Evolutionary conservation across 139 green algal genomes (phyloP).

Genomic region (Trebouxia sp.): DNA sequence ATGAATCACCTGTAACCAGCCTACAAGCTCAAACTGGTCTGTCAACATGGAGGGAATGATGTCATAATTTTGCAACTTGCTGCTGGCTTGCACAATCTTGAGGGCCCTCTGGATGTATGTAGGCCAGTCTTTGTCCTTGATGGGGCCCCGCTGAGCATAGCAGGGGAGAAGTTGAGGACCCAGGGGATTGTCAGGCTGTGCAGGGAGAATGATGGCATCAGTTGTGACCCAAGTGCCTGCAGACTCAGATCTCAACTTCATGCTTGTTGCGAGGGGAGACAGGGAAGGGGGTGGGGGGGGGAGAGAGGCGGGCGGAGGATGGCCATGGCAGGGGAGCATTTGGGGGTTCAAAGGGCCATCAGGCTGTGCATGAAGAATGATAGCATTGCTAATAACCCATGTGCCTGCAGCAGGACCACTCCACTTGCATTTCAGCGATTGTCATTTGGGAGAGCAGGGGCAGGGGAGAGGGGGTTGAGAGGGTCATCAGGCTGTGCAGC

Average conservation of each 20-base stretch:
- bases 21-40: constrained; percentile 1
- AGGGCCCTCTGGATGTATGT: neutral
- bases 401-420: too few relatives aligned
- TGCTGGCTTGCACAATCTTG: neutral
- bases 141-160: neutral
- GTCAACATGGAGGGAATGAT: neutral
- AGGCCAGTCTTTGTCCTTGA: constrained; percentile 21
- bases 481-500: too few relatives aligned
- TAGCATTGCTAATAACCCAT: too few relatives aligned
- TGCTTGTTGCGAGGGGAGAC: too few relatives aligned
- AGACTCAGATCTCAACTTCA: neutral
- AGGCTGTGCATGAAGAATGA: too few relatives aligned
- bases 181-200: neutral
- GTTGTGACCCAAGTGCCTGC: neutral
- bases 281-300: too few relatives aligned
- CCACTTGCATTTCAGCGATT: too few relatives aligned
- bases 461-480: too few relatives aligned
- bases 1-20: constrained; percentile 15
- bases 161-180: neutral
- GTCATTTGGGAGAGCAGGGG: too few relatives aligned
- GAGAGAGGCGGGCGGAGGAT: too few relatives aligned
- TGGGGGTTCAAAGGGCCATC: too few relatives aligned
- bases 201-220: neutral
- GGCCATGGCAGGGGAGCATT: too few relatives aligned
- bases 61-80: neutral